Evolutionary conservation across 2,329 filamentous ascomycete species (phyloP).

Genomic region (Fusarium phyllophilum): DNA sequence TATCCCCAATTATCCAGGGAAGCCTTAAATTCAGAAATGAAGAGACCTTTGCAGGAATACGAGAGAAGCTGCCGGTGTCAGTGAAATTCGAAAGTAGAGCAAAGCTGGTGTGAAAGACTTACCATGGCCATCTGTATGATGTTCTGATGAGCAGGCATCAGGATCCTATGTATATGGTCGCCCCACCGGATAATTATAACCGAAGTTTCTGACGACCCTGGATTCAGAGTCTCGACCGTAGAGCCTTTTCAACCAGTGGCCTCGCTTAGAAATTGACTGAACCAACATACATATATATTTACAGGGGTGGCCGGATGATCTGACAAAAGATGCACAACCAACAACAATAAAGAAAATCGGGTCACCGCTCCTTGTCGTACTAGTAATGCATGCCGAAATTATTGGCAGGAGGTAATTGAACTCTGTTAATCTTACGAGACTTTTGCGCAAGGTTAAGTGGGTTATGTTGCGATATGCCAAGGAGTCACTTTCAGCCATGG

Average conservation of each 20-base stretch:
- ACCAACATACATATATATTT: neutral
- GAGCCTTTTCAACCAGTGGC: rapidly evolving
- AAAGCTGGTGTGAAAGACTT: neutral
- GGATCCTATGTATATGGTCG: neutral
- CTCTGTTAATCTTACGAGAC: neutral
- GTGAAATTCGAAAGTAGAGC: neutral
- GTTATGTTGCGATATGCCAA: neutral
- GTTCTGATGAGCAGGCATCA: neutral
- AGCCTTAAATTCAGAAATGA: neutral
- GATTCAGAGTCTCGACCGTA: neutral
- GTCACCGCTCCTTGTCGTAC: neutral
- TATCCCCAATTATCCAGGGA: neutral
- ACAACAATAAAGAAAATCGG: neutral
- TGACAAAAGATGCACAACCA: neutral
- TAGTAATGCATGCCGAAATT: neutral
- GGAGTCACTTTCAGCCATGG: rapidly evolving
- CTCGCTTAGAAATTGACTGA: neutral
- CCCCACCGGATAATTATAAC: neutral
- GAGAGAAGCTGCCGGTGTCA: neutral
- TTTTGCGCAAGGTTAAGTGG: neutral
- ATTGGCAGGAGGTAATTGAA: neutral
- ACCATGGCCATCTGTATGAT: neutral
- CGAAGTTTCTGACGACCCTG: rapidly evolving
- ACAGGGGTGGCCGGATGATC: neutral
- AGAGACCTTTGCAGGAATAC: neutral